Conservation (phyloP, 2,329 filamentous ascomycete species). For the Colletotrichum shisoi region DNA sequence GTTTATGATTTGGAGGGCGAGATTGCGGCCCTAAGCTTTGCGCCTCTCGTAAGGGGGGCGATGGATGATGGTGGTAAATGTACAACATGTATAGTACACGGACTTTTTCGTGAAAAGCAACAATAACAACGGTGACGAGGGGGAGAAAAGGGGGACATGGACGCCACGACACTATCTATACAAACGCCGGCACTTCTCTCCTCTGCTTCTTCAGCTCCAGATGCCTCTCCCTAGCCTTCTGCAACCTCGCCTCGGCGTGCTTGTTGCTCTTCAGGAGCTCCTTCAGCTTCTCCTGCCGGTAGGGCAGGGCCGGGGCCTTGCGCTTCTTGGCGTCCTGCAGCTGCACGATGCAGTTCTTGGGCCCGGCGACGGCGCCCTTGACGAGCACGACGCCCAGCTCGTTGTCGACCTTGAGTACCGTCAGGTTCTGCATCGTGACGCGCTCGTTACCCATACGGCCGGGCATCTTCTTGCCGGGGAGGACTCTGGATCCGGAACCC, state of each 20-base stretch:
- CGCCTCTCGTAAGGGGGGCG: conserved; percentile 16
- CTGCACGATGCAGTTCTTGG: conserved; percentile 84
- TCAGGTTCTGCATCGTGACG: conserved; percentile 90
- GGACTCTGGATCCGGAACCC: conserved; percentile 88
- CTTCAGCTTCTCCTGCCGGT: conserved; percentile 57
- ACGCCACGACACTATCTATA: conserved; percentile 18
- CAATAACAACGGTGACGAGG: conserved; percentile 37
- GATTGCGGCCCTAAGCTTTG: conserved; percentile 27
- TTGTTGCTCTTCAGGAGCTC: conserved; percentile 58
- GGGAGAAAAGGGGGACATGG: conserved; percentile 14
- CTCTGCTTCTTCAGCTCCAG: conserved; percentile 60
- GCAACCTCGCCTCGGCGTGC: conserved; percentile 55
- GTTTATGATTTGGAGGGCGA: conserved; percentile 26
- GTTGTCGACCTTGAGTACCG: conserved; percentile 85
- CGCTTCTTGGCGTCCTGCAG: conserved; percentile 93
- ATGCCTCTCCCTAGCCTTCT: conserved; percentile 60
- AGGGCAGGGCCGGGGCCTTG: conserved; percentile 60
- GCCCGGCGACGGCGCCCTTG: conserved; percentile 84
- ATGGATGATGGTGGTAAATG: conserved; percentile 39
- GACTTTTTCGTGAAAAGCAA: conserved; percentile 31
- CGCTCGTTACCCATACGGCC: conserved; percentile 92
- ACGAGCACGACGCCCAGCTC: conserved; percentile 88
- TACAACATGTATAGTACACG: conserved; percentile 51
- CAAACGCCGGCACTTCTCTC: conserved; percentile 43
- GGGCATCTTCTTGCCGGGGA: conserved; percentile 97